These are phyloP conservation scores for Gyromitra esculenta DNA, from an alignment of 2,329 filamentous ascomycete species.

Conservation along the genomic window DNA sequence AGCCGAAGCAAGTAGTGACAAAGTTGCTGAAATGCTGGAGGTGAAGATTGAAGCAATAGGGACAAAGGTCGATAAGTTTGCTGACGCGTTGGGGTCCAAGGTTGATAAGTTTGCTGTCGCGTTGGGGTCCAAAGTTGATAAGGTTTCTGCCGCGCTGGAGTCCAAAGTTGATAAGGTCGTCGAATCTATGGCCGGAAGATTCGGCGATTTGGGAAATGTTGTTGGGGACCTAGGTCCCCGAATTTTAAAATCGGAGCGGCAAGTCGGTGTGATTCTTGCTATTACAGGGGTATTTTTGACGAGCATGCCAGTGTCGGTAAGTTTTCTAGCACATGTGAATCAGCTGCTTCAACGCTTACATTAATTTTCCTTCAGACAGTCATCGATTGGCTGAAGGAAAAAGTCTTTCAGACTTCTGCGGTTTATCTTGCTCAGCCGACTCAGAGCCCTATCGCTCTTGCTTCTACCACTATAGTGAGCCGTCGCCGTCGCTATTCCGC, in stretches of 20 bases:
- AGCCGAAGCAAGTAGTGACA: conserved; percentile 5
- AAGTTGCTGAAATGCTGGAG: conserved; percentile 1
- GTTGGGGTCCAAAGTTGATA: background rate
- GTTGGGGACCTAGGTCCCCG: background rate
- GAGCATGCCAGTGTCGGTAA: background rate
- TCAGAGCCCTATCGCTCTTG: background rate
- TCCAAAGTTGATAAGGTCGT: conserved; percentile 2
- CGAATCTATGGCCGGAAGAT: background rate
- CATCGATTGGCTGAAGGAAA: background rate
- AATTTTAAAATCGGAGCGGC: background rate
- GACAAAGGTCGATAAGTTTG: background rate
- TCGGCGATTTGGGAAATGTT: background rate
- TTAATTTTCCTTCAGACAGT: conserved; percentile 12
- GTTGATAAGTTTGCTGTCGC: background rate
- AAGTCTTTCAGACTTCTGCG: conserved; percentile 1
- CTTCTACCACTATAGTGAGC: background rate
- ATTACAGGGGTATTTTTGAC: conserved; percentile 8
- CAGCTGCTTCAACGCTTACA: conserved; percentile 9
- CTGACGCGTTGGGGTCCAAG: background rate
- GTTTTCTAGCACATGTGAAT: conserved; percentile 9
- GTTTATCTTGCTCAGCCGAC: background rate
- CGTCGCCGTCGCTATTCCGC: conserved; percentile 4
- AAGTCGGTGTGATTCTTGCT: conserved; percentile 13
- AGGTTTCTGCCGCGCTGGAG: background rate
- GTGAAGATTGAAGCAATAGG: background rate